Conservation (phyloP, 2,329 filamentous ascomycete species). For the Trichoderma sp. region DNA sequence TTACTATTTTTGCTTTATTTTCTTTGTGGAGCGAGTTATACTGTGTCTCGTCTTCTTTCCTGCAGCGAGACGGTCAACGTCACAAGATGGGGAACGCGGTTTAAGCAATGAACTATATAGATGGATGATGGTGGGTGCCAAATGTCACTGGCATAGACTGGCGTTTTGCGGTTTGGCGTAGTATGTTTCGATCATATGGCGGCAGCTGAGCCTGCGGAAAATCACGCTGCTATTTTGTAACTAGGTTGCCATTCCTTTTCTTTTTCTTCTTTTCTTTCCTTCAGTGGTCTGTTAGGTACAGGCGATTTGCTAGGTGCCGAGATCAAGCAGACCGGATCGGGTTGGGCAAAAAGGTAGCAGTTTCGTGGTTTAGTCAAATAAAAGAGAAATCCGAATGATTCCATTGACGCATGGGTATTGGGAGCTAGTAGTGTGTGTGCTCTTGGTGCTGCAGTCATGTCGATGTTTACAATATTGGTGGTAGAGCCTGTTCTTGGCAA, state of each 20-base stretch:
- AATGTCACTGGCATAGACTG: conserved; percentile 30
- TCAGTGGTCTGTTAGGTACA: not conserved
- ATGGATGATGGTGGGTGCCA: conserved; percentile 21
- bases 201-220: not conserved
- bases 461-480: not conserved
- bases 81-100: not conserved
- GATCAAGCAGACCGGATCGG: not conserved
- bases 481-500: not conserved
- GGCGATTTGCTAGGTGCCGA: not conserved
- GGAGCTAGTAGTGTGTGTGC: too few relatives aligned
- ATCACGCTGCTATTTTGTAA: not conserved
- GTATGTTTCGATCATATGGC: not conserved
- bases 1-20: not conserved
- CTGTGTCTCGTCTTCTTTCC: not conserved
- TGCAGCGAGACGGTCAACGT: not conserved
- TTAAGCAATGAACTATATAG: conserved; percentile 1
- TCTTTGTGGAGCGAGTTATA: not conserved
- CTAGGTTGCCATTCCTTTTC: not conserved
- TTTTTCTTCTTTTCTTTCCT: not conserved
- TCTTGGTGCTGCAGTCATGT: not conserved
- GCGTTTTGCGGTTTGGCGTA: conserved; percentile 29
- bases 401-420: not conserved
- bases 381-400: not conserved
- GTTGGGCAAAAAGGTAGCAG: not conserved
- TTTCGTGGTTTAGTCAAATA: not conserved